Base-by-base conservation (phyloP, 2,329 filamentous ascomycete genomes). In the Exophiala lecanii-corni region DNA sequence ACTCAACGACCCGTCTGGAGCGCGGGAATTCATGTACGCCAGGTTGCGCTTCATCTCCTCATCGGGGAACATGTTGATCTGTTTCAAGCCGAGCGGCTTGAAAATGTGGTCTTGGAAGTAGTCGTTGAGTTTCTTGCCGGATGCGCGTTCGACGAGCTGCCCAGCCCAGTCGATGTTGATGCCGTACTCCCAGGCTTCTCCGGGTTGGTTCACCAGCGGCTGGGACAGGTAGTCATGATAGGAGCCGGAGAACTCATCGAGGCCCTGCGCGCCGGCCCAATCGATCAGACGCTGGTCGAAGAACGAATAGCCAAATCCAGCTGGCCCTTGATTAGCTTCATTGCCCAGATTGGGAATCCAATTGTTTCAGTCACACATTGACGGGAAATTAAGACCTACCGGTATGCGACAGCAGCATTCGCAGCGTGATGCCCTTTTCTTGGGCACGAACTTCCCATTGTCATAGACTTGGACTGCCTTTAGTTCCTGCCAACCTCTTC, bases 161-260 rank as follows among this genome's bases (percentile, higher is more conserved):
- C 75, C 74, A 0, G 70, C 75, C 74, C 74, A 79, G 55, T 79
- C 75, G 10, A 76, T 64, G 15, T 62, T 62, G 17, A 76, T 72
- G 2, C 76, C 74, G 19, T 84, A 84, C 44, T 78, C 71, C 76
- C 78, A 85, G 3, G 65, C 66, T 20, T 73, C 70, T 0, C 81
- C 81, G 0, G 82, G 82, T 50, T 86, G 79, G 53, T 81, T 79
- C 1, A 83, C 62, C 9, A 86, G 62, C 0, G 79, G 76, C 9
- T 56, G 54, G 41, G 66, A 59, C 26, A 73, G 55, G 36, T 82
- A 65, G 19, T 78, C 78, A 31, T 51, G 34, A 33, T 51, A 52
- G 3, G 44, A 45, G 2, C 75, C 74, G 1, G 69, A 70, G 55
- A 82, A 76, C 57, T 82, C 79, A 43, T 82, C 75, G 10, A 74